phyloP scores from a whole-genome alignment of 2,329 filamentous ascomycete genomes.

The Cladosporium phlei region DNA sequence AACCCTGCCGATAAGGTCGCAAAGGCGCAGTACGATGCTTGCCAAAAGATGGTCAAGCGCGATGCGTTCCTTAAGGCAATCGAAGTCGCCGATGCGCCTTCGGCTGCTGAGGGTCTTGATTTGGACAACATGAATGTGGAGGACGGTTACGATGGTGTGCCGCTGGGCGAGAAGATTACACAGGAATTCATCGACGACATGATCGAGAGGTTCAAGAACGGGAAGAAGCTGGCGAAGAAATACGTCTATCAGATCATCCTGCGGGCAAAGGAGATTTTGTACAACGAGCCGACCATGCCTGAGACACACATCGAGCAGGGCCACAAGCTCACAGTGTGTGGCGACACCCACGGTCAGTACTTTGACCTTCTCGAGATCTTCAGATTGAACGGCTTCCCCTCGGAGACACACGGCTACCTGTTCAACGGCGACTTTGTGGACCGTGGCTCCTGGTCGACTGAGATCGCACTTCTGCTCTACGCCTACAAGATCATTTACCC shows the following conservation, averaged over 20 bases:
- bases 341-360: conserved; percentile 97
- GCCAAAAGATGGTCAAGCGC: conserved; percentile 89
- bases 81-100: conserved; percentile 86
- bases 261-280: conserved; percentile 82
- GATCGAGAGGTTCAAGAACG: conserved; percentile 90
- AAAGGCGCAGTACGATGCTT: conserved; percentile 84
- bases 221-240: conserved; percentile 92
- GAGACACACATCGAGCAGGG: conserved; percentile 78
- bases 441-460: conserved; percentile 95
- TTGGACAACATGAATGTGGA: conserved; percentile 81
- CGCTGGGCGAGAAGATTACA: conserved; percentile 78
- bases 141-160: conserved; percentile 76
- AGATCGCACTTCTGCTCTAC: conserved; percentile 89
- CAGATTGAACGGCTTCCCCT: conserved; percentile 78
- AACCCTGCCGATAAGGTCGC: conserved; percentile 87
- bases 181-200: conserved; percentile 97
- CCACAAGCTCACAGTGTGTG: conserved; percentile 83
- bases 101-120: conserved; percentile 84
- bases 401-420: conserved; percentile 83
- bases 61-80: conserved; percentile 92
- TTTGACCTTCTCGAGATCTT: conserved; percentile 97
- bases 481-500: conserved; percentile 96
- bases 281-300: conserved; percentile 94
- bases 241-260: conserved; percentile 96
- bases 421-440: conserved; percentile 99